A percentile compares a stretch with the other conserved stretches of the same genome.
Conservation (phyloP, 2,329 filamentous ascomycete genomes). For the Cercospora brassicicola region DNA sequence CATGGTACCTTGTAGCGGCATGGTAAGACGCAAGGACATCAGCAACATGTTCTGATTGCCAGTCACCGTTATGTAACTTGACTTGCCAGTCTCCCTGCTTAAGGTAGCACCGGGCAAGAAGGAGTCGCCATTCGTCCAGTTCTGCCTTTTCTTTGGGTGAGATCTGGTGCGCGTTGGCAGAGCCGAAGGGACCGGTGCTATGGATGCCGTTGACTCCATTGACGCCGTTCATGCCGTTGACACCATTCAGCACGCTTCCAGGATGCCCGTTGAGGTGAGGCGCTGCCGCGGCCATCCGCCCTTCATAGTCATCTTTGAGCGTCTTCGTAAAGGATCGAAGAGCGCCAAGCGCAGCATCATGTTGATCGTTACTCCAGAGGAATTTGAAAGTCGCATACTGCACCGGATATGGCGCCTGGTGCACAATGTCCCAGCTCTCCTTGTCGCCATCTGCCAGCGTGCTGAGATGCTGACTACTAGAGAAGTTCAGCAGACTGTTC, state of each 20-base stretch:
- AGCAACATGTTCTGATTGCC: constrained; percentile 80
- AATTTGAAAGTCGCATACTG: constrained; percentile 97
- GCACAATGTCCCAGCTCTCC: constrained; percentile 30
- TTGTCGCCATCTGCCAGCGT: constrained; percentile 28
- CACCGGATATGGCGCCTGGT: constrained; percentile 69
- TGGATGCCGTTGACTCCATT: constrained; percentile 46
- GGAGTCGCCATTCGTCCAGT: constrained; percentile 60
- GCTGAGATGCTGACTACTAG: constrained; percentile 54
- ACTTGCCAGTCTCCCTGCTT: constrained; percentile 97
- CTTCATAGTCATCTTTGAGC: constrained; percentile 59
- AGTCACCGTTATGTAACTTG: constrained; percentile 78
- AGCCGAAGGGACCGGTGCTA: constrained; percentile 36
- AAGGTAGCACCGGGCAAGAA: constrained; percentile 93
- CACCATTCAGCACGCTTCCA: background rate
- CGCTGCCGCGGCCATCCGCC: constrained; percentile 40
- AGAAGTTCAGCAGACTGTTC: constrained; percentile 75
- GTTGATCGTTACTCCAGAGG: constrained; percentile 81
- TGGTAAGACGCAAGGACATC: constrained; percentile 90
- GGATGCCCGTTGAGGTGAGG: constrained; percentile 12
- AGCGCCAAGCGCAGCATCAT: constrained; percentile 61
- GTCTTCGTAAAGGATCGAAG: constrained; percentile 63
- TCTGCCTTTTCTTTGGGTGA: constrained; percentile 46
- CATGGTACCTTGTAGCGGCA: constrained; percentile 89
- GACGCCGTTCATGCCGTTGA: constrained; percentile 43
- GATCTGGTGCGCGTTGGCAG: constrained; percentile 30